Percentiles rank a stretch among this genome's conserved stretches.
Evolutionary conservation across 257 asterid species (phyloP).

Genomic region (Solanum verrucosum): DNA sequence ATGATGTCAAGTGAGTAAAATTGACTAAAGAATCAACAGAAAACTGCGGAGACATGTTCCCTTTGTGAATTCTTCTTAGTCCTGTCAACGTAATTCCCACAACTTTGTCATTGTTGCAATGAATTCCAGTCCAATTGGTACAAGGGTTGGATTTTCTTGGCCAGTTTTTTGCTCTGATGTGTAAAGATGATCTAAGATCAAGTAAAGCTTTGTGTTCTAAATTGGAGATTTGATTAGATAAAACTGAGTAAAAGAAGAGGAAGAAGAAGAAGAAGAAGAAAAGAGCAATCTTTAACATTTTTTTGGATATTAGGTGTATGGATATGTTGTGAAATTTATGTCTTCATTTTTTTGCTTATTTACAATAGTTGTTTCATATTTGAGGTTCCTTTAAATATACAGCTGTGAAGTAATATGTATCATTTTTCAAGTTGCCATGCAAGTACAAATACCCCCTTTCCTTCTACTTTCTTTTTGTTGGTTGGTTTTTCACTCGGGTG

Average conservation of each 20-base stretch:
- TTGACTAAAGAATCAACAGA: constrained; percentile 41
- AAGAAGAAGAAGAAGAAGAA: neutral
- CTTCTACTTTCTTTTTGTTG: neutral
- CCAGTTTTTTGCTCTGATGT: constrained; percentile 51
- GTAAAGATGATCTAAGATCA: constrained; percentile 56
- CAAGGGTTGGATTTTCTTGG: constrained; percentile 52
- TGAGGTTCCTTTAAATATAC: neutral
- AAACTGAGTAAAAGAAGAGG: constrained; percentile 16
- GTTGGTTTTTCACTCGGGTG: accelerated
- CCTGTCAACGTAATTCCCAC: constrained; percentile 34
- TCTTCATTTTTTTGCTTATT: neutral
- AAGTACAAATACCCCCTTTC: neutral
- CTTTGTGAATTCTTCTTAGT: constrained; percentile 30
- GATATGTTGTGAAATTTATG: neutral
- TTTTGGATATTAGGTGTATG: neutral
- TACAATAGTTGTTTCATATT: neutral
- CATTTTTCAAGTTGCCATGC: neutral
- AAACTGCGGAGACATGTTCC: constrained; percentile 31
- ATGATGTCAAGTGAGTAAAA: constrained; percentile 23
- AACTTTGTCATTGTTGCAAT: constrained; percentile 39
- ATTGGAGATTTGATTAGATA: constrained; percentile 9
- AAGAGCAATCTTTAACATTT: neutral
- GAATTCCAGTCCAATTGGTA: constrained; percentile 59
- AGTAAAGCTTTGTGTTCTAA: constrained; percentile 46
- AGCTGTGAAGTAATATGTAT: neutral